A percentile compares a stretch with the other conserved stretches of the same genome.
These are phyloP conservation scores for Yamadazyma jaroonii DNA, from an alignment of 1,139 yeast genomes.

Conservation along the genomic window DNA sequence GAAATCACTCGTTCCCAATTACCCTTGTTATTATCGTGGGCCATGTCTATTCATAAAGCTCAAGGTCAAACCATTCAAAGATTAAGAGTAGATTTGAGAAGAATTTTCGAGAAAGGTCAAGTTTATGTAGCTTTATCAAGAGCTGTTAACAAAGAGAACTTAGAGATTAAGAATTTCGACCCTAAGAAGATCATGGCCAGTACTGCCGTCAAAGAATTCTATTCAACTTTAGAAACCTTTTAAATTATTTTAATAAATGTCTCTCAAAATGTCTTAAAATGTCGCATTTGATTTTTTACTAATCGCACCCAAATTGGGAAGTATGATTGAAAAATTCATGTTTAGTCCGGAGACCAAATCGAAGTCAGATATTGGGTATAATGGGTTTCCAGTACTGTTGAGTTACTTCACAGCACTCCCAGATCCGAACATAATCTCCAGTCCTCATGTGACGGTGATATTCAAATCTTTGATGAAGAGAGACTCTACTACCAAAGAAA, in stretches of 20 bases:
- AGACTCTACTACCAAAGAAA: conserved; percentile 81
- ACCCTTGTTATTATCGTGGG: conserved; percentile 83
- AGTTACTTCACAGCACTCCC: conserved; percentile 80
- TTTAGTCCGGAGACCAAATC: conserved; percentile 7
- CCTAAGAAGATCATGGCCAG: conserved; percentile 63
- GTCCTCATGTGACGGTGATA: conserved; percentile 59
- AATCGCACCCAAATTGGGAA: neutral
- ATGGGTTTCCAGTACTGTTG: conserved; percentile 68
- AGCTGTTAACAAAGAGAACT: conserved; percentile 70
- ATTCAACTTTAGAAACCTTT: conserved; percentile 21
- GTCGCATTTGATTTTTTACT: neutral
- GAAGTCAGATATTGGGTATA: conserved; percentile 27
- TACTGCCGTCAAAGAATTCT: conserved; percentile 64
- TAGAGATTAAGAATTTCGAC: conserved; percentile 73
- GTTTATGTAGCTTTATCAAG: conserved; percentile 90
- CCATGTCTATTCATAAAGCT: conserved; percentile 84
- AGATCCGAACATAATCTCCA: conserved; percentile 55
- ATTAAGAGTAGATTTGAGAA: conserved; percentile 69
- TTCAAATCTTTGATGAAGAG: conserved; percentile 76
- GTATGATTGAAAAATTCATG: conserved; percentile 1
- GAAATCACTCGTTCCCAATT: conserved; percentile 52
- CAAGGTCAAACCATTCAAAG: conserved; percentile 88
- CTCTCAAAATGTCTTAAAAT: too few species aligned
- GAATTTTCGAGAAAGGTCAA: conserved; percentile 80
- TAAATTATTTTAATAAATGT: too few species aligned